A percentile compares a stretch with the other conserved stretches of the same genome.
phyloP scores from a whole-genome alignment of 2,329 filamentous ascomycete species.

The Sclerotinia glacialis region DNA sequence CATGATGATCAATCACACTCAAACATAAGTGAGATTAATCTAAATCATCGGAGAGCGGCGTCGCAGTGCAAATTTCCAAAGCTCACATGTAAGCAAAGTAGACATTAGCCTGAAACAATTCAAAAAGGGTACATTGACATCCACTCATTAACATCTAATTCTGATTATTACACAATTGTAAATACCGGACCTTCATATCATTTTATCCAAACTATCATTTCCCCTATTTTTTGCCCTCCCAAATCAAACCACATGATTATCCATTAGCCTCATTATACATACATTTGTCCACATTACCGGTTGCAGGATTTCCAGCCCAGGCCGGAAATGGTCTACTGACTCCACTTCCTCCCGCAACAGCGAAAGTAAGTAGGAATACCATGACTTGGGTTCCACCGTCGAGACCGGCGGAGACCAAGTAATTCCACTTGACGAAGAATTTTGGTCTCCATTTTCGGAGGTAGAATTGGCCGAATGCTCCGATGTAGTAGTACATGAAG shows the following conservation, averaged over 20 bases:
- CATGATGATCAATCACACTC: background rate
- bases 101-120: background rate
- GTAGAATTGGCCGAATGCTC: conserved; percentile 65
- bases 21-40: background rate
- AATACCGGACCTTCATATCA: background rate
- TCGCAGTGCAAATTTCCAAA: background rate
- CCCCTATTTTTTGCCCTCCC: background rate
- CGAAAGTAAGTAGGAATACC: conserved; percentile 68
- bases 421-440: conserved; percentile 79
- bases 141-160: conserved; percentile 1
- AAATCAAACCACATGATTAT: background rate
- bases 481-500: conserved; percentile 65
- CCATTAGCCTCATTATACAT: conserved; percentile 29
- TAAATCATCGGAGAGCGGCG: too few relatives aligned
- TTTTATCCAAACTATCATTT: background rate
- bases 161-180: background rate
- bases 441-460: conserved; percentile 53
- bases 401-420: conserved; percentile 68
- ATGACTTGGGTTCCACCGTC: conserved; percentile 66
- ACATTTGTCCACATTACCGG: conserved; percentile 29
- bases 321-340: conserved; percentile 33
- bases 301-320: conserved; percentile 28
- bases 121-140: background rate
- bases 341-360: conserved; percentile 41
- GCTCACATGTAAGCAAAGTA: background rate